Evolutionary conservation across 176 grass and related monocot species (phyloP), one percentile per base, ranked within the genome.

Genomic region (Juncus inflexus): DNA sequence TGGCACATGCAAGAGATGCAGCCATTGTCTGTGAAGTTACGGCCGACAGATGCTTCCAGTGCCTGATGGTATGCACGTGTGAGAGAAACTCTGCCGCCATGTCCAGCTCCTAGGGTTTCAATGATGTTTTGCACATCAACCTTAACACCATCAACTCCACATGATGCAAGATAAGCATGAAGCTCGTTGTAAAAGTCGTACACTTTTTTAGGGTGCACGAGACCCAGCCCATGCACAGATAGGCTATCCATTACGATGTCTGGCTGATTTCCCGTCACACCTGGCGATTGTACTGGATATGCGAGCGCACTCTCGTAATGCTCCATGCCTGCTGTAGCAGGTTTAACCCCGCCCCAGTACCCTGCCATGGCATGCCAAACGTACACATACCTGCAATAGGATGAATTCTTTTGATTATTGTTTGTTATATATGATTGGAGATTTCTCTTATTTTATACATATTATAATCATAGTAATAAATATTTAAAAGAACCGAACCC

Each of bases 1-100:
- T 90, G 90, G 63, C 90, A 90, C 90, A 95, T 95, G 77, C 90
- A 95, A 6, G 80, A 95, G 79, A 95, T 95, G 52, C 90, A 82
- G 9, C 78, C 72, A 19, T 95, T 95, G 16, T 87, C 83, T 1
- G 43, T 64, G 83, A 95, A 95, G 38, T 95, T 95, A 56, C 80
- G 61, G 4, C 80, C 54, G 7, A 90, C 60, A 5, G 90, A 90
- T 63, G 80, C 86, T 60, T 95, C 90, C 55, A 95, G 65, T 68
- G 83, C 86, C n/a, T 86, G 80, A 6, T 95, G 90, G 49, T 95
- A 95, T 42, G 84, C 84, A 70, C 90, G 84, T 4, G 86, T 10
- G 42, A 95, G 72, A 55, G 67, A 19, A 5, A 95, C 90, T 49
- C 90, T 79, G 13, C 83, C 90, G 4, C 90, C 90, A 72, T 86